phyloP scores from a whole-genome alignment of 306 rosid species.

The Corylus avellana region DNA sequence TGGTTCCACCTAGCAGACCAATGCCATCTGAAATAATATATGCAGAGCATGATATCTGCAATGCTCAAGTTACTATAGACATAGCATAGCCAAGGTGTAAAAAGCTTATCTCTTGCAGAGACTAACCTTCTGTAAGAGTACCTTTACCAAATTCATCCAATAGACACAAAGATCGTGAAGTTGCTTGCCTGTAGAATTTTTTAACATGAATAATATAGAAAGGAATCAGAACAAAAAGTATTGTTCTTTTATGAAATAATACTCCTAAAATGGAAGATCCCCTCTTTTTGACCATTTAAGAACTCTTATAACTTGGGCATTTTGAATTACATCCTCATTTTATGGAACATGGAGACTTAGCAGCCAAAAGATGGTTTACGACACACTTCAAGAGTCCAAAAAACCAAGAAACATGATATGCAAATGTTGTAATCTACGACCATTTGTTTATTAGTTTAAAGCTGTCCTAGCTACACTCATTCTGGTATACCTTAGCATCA shows the following conservation, averaged over 20 bases:
- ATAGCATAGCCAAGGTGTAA: conserved; percentile 11
- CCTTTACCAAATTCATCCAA: conserved; percentile 99
- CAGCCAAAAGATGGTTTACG: conserved; percentile 6
- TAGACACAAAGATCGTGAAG: conserved; percentile 73
- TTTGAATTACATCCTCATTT: neutral
- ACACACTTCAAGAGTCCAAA: conserved; percentile 11
- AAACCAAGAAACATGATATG: conserved; percentile 16
- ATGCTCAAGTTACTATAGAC: conserved; percentile 17
- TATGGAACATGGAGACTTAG: conserved; percentile 10
- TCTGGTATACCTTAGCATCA: conserved; percentile 82
- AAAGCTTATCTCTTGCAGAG: conserved; percentile 26
- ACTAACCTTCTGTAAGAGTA: conserved; percentile 92
- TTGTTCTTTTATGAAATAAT: conserved; percentile 7
- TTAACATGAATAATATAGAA: neutral
- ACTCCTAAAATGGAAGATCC: conserved; percentile 15
- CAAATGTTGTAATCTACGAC: conserved; percentile 8
- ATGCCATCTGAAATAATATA: conserved; percentile 70
- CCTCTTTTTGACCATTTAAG: conserved; percentile 9
- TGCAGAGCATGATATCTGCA: conserved; percentile 20
- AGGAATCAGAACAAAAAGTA: neutral
- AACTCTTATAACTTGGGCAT: conserved; percentile 6
- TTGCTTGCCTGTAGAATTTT: conserved; percentile 73
- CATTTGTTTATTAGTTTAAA: conserved; percentile 11
- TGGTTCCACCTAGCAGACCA: conserved; percentile 93
- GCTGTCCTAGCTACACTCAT: conserved; percentile 18